Base-by-base conservation (phyloP, 2,329 filamentous ascomycete species). In the Ophidiomyces ophidiicola region DNA sequence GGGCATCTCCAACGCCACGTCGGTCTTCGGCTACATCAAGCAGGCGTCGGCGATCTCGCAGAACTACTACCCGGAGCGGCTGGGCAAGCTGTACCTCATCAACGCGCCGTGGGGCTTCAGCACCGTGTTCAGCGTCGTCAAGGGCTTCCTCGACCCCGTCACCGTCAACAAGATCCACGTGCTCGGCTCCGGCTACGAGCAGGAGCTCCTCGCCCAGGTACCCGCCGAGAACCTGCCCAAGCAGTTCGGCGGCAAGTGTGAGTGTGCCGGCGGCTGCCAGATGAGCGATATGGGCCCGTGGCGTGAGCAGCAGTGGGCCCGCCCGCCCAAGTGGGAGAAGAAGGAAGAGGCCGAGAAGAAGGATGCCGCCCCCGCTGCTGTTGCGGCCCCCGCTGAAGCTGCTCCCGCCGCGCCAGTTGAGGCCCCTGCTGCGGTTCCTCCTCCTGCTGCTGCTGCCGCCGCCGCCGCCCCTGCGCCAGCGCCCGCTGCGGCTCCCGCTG, bases 51-150 rank as follows among this genome's bases (percentile, higher is more conserved):
- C 69, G 60, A 83, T 98, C 66, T 93, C 84, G 48, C 90, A 96
- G 67, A 94, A 96, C 74, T 93, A 96, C 76, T 98, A 98, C 68
- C 90, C 90, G 5, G 90, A 98, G 72, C 83, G 90, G 44, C 72
- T 98, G 44, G 90, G 90, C 56, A 87, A 86, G 66, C 73, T 98
- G 58, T 98, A 94, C 72, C 69, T 98, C 53, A 94, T 98, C 77
- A 98, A 98, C 66, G 84, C 88, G 2, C 86, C 86, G 14, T 96
- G 87, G 87, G 87, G 87, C 18, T 96, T 96, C 72, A 80, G 80
- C 46, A 73, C 74, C 50, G 82, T 86, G 47, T 98, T 90, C 73
- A 72, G 67, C 58, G 72, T 92, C 42, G 75, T 96, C 63, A 94
- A 92, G 73, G 78, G 78, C 50, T 96, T 90, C 76, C 74, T 98